A percentile compares a stretch with the other conserved stretches of the same genome.
Conservation (phyloP, 2,329 filamentous ascomycete species). For the Neonectria punicea region DNA sequence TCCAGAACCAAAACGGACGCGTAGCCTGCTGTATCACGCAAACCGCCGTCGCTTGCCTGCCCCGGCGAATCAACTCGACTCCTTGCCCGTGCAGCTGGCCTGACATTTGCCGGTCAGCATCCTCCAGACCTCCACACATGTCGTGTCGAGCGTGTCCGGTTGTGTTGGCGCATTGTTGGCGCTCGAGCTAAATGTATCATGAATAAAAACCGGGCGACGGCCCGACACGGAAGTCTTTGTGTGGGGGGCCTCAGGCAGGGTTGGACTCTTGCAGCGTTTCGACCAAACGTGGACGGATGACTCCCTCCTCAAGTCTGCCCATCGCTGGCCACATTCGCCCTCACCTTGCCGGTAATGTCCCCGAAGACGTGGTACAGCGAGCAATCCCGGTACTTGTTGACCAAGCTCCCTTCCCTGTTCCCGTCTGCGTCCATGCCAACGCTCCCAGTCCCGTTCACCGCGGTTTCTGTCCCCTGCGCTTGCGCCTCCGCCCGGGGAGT, state of each 20-base stretch:
- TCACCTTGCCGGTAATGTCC: slow-evolving; percentile 64
- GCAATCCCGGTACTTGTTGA: slow-evolving; percentile 78
- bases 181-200: neutral
- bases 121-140: slow-evolving; percentile 5
- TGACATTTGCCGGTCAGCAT: slow-evolving; percentile 1
- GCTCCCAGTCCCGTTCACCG: slow-evolving; percentile 13
- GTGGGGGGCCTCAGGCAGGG: slow-evolving; percentile 19
- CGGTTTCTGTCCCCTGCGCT: slow-evolving; percentile 34
- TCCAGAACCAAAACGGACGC: neutral
- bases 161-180: neutral
- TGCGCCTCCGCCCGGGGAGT: neutral
- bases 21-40: neutral
- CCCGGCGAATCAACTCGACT: neutral
- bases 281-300: slow-evolving; percentile 2
- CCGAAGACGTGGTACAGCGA: slow-evolving; percentile 76
- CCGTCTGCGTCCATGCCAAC: neutral
- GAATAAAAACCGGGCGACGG: slow-evolving; percentile 26
- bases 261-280: neutral
- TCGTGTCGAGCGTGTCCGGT: neutral
- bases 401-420: slow-evolving; percentile 56
- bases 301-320: slow-evolving; percentile 23
- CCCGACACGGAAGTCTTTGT: slow-evolving; percentile 27
- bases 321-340: slow-evolving; percentile 36
- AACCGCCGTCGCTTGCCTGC: neutral
- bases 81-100: slow-evolving; percentile 15